Conservation (phyloP, 352 stramenopile species). For the Phytophthora syringae region DNA sequence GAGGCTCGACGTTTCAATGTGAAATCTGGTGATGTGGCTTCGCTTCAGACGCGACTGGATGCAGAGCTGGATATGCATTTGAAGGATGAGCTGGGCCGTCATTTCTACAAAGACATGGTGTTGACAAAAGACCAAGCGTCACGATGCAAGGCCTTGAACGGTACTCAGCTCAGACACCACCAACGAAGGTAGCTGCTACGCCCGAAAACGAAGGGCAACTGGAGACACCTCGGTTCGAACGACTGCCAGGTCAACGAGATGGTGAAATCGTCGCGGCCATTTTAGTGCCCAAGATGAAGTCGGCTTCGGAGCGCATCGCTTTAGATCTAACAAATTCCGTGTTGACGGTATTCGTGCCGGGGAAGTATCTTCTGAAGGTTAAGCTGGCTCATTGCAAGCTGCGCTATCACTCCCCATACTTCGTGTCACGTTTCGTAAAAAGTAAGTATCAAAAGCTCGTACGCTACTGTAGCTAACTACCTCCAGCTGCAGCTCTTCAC, state of each 20-base stretch:
- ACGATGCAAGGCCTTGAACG: conserved; percentile 48
- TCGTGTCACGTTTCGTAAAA: conserved; percentile 33
- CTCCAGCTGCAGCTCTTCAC: conserved; percentile 2
- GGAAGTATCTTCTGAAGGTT: conserved; percentile 66
- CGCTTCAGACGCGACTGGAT: conserved; percentile 55
- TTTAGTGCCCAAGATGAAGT: conserved; percentile 51
- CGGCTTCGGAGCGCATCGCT: conserved; percentile 39
- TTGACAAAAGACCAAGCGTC: conserved; percentile 73
- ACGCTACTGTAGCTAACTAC: not conserved
- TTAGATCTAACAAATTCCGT: conserved; percentile 56
- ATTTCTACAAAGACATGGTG: conserved; percentile 70
- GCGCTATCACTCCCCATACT: conserved; percentile 40
- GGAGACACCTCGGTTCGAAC: conserved; percentile 49
- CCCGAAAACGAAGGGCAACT: conserved; percentile 14
- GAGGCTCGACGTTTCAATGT: conserved; percentile 27
- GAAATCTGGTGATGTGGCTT: conserved; percentile 28
- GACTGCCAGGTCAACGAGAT: conserved; percentile 35
- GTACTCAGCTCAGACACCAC: not conserved
- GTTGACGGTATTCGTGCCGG: conserved; percentile 55
- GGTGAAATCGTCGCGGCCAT: conserved; percentile 51
- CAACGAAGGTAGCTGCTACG: not conserved
- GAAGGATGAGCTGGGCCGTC: conserved; percentile 54
- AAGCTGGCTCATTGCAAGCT: conserved; percentile 18
- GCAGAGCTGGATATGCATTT: conserved; percentile 58
- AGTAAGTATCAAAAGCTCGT: conserved; percentile 15